Evolutionary conservation across 2,329 filamentous ascomycete genomes (phyloP).

Genomic region (Sporothrix globosa): DNA sequence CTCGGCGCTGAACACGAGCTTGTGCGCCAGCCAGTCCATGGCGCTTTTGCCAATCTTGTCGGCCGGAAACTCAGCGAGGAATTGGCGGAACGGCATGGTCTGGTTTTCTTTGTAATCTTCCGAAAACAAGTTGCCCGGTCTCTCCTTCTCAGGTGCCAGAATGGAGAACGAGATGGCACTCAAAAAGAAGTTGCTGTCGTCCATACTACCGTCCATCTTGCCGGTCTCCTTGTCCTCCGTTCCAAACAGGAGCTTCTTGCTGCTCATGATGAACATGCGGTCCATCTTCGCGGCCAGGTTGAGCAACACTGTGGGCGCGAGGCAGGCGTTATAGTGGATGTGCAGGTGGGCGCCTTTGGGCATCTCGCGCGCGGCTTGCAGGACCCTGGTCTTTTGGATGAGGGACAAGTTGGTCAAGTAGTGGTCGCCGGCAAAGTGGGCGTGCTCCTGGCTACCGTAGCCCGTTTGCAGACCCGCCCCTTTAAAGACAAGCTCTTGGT

Average conservation of each 20-base stretch:
- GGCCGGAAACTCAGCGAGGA: slow-evolving; percentile 45
- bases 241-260: slow-evolving; percentile 50
- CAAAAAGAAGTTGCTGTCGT: slow-evolving; percentile 47
- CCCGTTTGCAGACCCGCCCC: slow-evolving; percentile 43
- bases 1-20: slow-evolving; percentile 64
- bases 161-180: slow-evolving; percentile 68
- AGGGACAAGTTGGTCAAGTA: slow-evolving; percentile 60
- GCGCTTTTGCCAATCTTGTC: slow-evolving; percentile 40
- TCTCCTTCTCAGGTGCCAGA: slow-evolving; percentile 43
- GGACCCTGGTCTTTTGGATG: slow-evolving; percentile 60
- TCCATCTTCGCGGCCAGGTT: slow-evolving; percentile 57
- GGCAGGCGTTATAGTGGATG: slow-evolving; percentile 77
- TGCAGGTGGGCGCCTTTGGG: slow-evolving; percentile 76
- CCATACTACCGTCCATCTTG: neutral
- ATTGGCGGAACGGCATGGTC: slow-evolving; percentile 51
- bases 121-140: slow-evolving; percentile 53
- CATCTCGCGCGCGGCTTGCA: slow-evolving; percentile 59
- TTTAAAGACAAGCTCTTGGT: slow-evolving; percentile 47
- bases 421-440: slow-evolving; percentile 57
- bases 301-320: slow-evolving; percentile 64
- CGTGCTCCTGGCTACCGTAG: slow-evolving; percentile 50
- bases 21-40: slow-evolving; percentile 61
- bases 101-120: slow-evolving; percentile 48
- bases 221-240: slow-evolving; percentile 39
- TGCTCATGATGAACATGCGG: slow-evolving; percentile 72